Evolutionary conservation across 768 basidiomycete genomes (phyloP).

Genomic region (Hydnomerulius pinastri): DNA sequence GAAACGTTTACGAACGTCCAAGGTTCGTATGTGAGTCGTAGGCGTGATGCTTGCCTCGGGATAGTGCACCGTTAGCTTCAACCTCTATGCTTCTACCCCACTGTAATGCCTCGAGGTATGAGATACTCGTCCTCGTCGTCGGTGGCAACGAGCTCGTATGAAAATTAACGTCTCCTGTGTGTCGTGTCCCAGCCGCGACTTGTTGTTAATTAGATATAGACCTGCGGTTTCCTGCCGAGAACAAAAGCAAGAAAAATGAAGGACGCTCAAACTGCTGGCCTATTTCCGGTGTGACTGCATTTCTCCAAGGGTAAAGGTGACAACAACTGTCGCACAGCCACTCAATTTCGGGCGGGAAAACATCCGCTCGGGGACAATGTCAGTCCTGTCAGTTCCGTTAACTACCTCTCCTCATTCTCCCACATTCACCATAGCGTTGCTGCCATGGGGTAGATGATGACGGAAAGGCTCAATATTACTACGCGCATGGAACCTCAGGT

Average conservation of each 20-base stretch:
- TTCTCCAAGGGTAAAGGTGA: neutral
- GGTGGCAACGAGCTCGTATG: neutral
- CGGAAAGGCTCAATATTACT: no score
- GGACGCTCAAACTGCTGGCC: neutral
- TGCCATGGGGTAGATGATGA: no score
- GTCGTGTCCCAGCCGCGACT: constrained; percentile 14
- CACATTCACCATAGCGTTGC: no score
- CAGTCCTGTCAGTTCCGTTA: neutral
- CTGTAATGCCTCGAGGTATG: neutral
- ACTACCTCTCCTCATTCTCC: no score
- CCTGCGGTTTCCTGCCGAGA: constrained; percentile 8
- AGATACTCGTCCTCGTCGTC: neutral
- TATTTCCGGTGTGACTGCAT: neutral
- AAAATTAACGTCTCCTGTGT: neutral
- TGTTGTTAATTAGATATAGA: neutral
- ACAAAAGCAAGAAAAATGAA: neutral
- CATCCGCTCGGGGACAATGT: neutral
- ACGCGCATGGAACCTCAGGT: no score
- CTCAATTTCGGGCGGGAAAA: neutral
- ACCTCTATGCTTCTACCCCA: no score
- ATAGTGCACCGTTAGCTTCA: no score
- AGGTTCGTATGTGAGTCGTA: neutral
- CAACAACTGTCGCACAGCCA: constrained; percentile 4
- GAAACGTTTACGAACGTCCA: neutral
- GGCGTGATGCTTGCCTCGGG: neutral